Conservation (phyloP, 148 eudicot species). For the Nyssa sinensis region DNA sequence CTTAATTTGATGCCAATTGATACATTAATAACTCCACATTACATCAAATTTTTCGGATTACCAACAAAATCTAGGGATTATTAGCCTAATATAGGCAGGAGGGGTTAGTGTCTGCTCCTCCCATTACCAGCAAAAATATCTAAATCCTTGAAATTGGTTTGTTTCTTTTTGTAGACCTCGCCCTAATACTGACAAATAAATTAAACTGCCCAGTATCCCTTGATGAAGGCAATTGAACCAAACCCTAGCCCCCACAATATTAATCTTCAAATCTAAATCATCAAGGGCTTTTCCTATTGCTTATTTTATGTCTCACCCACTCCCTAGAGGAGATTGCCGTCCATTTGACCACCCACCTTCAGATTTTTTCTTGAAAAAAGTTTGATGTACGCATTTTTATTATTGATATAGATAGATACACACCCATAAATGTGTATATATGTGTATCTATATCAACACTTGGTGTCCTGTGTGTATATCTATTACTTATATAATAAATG, state of each 20-base stretch:
- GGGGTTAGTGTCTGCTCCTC: background rate
- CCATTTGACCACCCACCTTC: background rate
- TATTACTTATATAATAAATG: too few species aligned
- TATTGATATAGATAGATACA: too few species aligned
- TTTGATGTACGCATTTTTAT: too few species aligned
- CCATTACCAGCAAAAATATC: background rate
- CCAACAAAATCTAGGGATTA: too few species aligned
- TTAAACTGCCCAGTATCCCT: background rate
- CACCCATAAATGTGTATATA: too few species aligned
- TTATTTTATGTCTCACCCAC: background rate
- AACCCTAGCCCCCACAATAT: too few species aligned
- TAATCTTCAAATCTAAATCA: background rate
- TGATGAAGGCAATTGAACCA: background rate
- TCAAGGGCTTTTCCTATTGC: background rate
- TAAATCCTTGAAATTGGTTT: background rate
- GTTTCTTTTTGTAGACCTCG: background rate
- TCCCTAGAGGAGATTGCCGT: background rate
- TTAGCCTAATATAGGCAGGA: background rate
- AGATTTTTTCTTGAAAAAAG: too few species aligned
- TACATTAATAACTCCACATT: background rate
- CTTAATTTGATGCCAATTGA: background rate
- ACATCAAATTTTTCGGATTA: background rate
- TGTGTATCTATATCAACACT: too few species aligned
- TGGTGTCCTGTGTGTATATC: too few species aligned
- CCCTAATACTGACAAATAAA: conserved; percentile 3